Evolutionary conservation across 305 asterid genomes (phyloP), one percentile per base, ranked within the genome.

Genomic region (Fraxinus velutina): DNA sequence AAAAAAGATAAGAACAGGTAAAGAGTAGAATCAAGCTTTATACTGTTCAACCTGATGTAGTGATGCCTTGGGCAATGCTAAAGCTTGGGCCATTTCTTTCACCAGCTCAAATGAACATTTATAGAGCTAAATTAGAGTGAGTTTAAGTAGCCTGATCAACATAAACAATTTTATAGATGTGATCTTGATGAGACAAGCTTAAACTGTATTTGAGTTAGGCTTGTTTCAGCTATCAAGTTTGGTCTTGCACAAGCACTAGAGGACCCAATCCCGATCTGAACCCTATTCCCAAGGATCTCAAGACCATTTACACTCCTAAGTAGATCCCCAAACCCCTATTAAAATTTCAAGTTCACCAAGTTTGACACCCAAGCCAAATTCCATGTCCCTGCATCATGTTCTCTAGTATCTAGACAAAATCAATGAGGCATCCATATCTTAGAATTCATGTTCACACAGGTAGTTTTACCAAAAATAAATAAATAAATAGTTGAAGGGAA

Each of bases 251-350:
- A 50, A 47, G 60, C 75, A 17, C 5, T 68, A 70, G 72, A 66
- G 73, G 17, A 50, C 78, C 57, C 81, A 52, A 15, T 24, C 76
- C 55, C 78, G 44, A 70, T 36, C 42, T 47, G 68, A 37, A 50
- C 13, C 75, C 79, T 47, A 22, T 47, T 62, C 42, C 44, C 68
- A 71, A 42, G 33, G 37, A 60, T 19, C 33, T 33, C 34, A 10
- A 77, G 55, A 68, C 21, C 52, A 33, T 50, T 74, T 68, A 47
- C 27, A 64, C 33, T 8, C 68, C 82, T 21, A 37, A 37, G 12
- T 55, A 36, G 32, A 80, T 42, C 71, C 71, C 80, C 37, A 44
- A 55, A 74, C n/a, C 52, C 74, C 13, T 50, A 60, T 21, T 60
- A 24, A 60, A 57, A 57, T 57, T 19, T 19, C 68, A n/a, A 17